These are phyloP conservation scores for Ustilago vetiveriae DNA, from an alignment of 1,284 basidiomycete species.

Conservation along the genomic window DNA sequence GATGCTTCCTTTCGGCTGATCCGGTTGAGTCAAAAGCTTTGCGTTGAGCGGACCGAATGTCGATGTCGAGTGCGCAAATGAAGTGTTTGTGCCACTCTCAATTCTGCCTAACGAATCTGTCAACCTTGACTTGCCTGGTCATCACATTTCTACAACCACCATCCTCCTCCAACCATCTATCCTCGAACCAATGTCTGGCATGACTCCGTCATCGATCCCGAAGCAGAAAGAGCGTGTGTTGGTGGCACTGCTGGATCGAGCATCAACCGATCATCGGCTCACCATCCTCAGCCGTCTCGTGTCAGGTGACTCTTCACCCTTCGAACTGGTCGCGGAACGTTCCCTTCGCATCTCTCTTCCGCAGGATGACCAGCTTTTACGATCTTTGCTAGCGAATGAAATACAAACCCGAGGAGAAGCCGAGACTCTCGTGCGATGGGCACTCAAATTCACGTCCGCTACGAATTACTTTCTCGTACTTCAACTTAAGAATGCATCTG, in stretches of 20 bases:
- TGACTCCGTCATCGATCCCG: too few relatives aligned
- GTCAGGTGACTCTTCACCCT: slow-evolving; percentile 4
- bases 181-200: too few relatives aligned
- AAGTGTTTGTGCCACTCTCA: too few relatives aligned
- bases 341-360: slow-evolving; percentile 23
- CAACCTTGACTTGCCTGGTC: too few relatives aligned
- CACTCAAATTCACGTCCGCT: slow-evolving; percentile 30
- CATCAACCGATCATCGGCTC: slow-evolving; percentile 19
- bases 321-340: slow-evolving; percentile 41
- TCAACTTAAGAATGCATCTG: slow-evolving; percentile 9
- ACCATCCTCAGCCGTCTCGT: slow-evolving; percentile 14
- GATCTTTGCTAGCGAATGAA: slow-evolving; percentile 42
- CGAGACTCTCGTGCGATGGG: slow-evolving; percentile 32
- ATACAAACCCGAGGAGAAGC: slow-evolving; percentile 23
- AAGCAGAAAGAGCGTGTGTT: slow-evolving; percentile 2
- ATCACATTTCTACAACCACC: neutral
- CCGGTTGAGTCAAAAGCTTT: too few relatives aligned
- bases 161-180: neutral
- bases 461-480: slow-evolving; percentile 39
- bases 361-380: slow-evolving; percentile 46
- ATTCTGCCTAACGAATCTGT: too few relatives aligned
- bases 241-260: slow-evolving; percentile 28
- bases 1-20: too few relatives aligned
- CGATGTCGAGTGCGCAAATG: too few relatives aligned
- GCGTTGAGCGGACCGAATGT: too few relatives aligned